Conservation (phyloP, 2,329 filamentous ascomycete genomes). For the Xylaria sp. region DNA sequence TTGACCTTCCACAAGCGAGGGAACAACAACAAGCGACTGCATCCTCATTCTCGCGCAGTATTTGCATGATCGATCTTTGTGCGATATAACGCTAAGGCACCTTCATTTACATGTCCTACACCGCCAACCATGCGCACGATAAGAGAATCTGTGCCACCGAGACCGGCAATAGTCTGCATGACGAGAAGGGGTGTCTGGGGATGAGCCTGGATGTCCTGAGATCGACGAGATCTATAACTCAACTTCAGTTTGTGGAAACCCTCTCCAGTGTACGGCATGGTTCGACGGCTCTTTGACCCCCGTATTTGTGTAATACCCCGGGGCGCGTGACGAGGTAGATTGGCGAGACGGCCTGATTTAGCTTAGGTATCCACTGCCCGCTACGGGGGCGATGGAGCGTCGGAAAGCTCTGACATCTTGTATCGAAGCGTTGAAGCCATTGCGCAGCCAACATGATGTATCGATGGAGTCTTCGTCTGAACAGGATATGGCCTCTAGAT, state of each 20-base stretch:
- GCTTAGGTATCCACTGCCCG: neutral
- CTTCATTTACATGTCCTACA: conserved; percentile 24
- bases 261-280: neutral
- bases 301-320: conserved; percentile 12
- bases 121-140: conserved; percentile 24
- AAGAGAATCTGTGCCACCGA: conserved; percentile 25
- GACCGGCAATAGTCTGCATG: conserved; percentile 17
- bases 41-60: conserved; percentile 22
- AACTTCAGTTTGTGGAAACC: conserved; percentile 12
- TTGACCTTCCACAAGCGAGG: conserved; percentile 4
- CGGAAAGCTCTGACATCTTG: conserved; percentile 10
- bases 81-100: conserved; percentile 25
- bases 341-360: conserved; percentile 28
- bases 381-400: conserved; percentile 17
- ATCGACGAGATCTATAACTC: conserved; percentile 22
- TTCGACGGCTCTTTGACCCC: conserved; percentile 12
- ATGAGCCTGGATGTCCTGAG: conserved; percentile 12
- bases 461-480: conserved; percentile 2
- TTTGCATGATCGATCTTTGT: conserved; percentile 32
- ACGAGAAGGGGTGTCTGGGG: neutral
- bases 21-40: neutral
- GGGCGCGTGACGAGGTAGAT: conserved; percentile 23
- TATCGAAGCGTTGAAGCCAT: conserved; percentile 8
- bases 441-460: conserved; percentile 2
- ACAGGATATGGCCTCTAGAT: conserved; percentile 9